phyloP scores from a whole-genome alignment of 257 asterid species.

The Fraxinus pennsylvanica region DNA sequence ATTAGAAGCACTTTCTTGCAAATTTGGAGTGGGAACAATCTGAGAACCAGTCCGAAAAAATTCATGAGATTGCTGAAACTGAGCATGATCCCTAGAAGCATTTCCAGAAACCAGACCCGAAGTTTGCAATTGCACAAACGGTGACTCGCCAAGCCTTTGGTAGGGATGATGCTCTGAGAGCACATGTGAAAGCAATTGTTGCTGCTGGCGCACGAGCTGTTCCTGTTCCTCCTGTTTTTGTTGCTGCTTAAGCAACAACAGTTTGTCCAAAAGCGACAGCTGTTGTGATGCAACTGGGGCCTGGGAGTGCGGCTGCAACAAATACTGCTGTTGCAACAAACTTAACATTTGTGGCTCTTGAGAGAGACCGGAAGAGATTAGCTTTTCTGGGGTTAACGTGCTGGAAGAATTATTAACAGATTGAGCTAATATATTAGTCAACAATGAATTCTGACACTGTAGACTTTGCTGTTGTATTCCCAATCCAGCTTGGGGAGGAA shows the following conservation, averaged over 20 bases:
- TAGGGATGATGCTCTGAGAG: constrained; percentile 62
- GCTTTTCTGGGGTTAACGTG: constrained; percentile 56
- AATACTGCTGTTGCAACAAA: constrained; percentile 84
- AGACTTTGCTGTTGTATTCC: constrained; percentile 72
- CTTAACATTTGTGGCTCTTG: constrained; percentile 81
- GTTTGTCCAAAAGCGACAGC: constrained; percentile 59
- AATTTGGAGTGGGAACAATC: constrained; percentile 35
- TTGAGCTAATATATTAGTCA: constrained; percentile 49
- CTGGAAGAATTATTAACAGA: constrained; percentile 56
- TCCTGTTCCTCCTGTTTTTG: constrained; percentile 77
- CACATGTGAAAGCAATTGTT: constrained; percentile 72
- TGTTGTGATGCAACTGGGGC: constrained; percentile 68
- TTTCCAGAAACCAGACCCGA: constrained; percentile 53
- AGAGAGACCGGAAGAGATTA: constrained; percentile 53
- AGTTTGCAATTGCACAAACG: constrained; percentile 53
- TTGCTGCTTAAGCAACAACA: constrained; percentile 72
- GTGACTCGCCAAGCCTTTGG: constrained; percentile 52
- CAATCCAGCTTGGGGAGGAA: constrained; percentile 61
- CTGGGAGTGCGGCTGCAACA: constrained; percentile 71
- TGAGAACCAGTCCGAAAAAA: constrained; percentile 51
- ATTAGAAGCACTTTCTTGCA: constrained; percentile 42
- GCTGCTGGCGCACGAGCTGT: constrained; percentile 67
- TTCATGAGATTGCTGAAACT: constrained; percentile 53
- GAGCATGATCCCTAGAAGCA: constrained; percentile 50
- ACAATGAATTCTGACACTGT: constrained; percentile 56